Conservation (phyloP, 306 rosid genomes). For the Castanea crenata region DNA sequence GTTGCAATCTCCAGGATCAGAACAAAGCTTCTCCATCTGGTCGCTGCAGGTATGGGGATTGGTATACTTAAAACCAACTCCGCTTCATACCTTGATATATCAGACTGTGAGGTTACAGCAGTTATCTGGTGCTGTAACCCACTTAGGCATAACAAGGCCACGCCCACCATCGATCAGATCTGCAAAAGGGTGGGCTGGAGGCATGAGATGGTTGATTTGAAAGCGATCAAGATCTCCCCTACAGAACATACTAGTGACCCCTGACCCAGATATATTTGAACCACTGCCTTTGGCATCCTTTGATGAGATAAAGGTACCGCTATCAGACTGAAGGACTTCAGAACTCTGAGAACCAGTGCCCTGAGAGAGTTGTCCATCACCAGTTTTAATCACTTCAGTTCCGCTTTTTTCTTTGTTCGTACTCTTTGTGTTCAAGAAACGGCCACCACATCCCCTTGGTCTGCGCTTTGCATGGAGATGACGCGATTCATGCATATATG, state of each 20-base stretch:
- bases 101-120: conserved; percentile 74
- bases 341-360: conserved; percentile 64
- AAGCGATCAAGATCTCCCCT: conserved; percentile 49
- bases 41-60: conserved; percentile 37
- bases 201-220: conserved; percentile 48
- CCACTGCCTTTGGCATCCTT: conserved; percentile 61
- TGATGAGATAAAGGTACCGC: conserved; percentile 64
- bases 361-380: conserved; percentile 31
- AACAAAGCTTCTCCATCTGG: conserved; percentile 45
- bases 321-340: conserved; percentile 66
- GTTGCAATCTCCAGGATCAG: conserved; percentile 24
- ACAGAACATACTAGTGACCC: conserved; percentile 71
- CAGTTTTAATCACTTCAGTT: conserved; percentile 31
- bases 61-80: conserved; percentile 34
- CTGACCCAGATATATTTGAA: conserved; percentile 62
- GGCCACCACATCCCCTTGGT: conserved; percentile 93
- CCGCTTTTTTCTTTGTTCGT: conserved; percentile 26
- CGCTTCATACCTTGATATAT: conserved; percentile 32
- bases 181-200: conserved; percentile 44
- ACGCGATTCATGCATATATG: conserved; percentile 95
- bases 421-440: conserved; percentile 71
- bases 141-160: conserved; percentile 60
- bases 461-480: conserved; percentile 95
- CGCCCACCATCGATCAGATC: conserved; percentile 49
- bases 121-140: conserved; percentile 72